Evolutionary conservation across 768 basidiomycete genomes (phyloP).

Genomic region (Tubosaeta sp.): DNA sequence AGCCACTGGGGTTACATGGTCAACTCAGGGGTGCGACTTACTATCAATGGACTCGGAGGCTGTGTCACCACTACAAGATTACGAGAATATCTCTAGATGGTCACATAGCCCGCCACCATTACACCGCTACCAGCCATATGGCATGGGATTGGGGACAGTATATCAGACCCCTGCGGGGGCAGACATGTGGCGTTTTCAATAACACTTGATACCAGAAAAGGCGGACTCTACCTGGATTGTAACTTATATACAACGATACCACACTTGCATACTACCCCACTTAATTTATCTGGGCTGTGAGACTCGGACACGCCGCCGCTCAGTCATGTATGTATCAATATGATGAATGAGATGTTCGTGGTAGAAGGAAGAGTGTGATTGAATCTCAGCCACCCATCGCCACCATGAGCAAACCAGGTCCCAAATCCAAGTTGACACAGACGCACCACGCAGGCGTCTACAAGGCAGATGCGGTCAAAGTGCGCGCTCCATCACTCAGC

Average conservation of each 20-base stretch:
- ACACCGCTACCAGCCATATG: slow-evolving; percentile 2
- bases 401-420: slow-evolving; percentile 38
- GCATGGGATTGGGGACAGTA: neutral
- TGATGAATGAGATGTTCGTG: neutral
- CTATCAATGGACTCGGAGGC: neutral
- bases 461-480: slow-evolving; percentile 62
- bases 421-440: slow-evolving; percentile 45
- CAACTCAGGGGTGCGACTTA: slow-evolving; percentile 4
- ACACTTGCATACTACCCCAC: neutral
- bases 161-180: neutral
- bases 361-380: neutral
- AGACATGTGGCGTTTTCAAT: slow-evolving; percentile 2
- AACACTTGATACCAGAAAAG: neutral
- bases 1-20: slow-evolving; percentile 2
- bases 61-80: slow-evolving; percentile 2
- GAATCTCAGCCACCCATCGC: neutral
- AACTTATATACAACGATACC: neutral
- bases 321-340: neutral
- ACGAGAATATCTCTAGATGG: slow-evolving; percentile 8
- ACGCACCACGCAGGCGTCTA: slow-evolving; percentile 56
- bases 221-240: neutral
- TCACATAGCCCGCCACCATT: slow-evolving; percentile 1
- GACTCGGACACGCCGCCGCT: neutral
- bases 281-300: neutral
- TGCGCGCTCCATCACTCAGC: slow-evolving; percentile 26